Evolutionary conservation across 352 stramenopile genomes (phyloP), one percentile per base, ranked within the genome.

Genomic region (Phytophthora litchii): DNA sequence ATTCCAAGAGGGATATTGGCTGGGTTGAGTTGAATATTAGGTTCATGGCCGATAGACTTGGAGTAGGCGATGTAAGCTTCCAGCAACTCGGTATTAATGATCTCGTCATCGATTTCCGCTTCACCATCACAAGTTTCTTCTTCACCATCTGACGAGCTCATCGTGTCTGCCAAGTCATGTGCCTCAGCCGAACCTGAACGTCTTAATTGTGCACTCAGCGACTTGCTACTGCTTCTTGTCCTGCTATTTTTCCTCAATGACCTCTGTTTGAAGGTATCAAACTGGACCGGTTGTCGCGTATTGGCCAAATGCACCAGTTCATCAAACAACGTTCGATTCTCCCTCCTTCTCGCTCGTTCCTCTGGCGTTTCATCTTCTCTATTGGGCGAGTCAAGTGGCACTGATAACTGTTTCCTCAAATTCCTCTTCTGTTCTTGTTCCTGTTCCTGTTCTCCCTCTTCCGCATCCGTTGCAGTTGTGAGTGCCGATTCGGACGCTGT

Each of bases 31-130:
- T 94, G 82, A 64, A 99, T 89, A 41, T 84, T 78, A 1, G 80
- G 79, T 49, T 83, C 70, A 37, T 91, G 76, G 2, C 80, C 87
- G 64, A 98, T 92, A 31, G 95, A 89, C 52, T 87, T 93, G 51
- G 98, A 81, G 70, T 98, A 98, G 20, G 96, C 83, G 4, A 98
- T 72, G 65, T 97, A 97, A 20, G 95, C 95, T 67, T 99, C 94
- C 42, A 99, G 67, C 9, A 99, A 81, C 71, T 97, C 90, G 1
- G 75, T 89, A 67, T 98, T 98, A 21, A 91, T 86, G 68, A 86
- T 97, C 38, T 73, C 85, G 59, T 98, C 90, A 1, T 97, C 45
- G 27, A 86, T 70, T 27, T 97, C 60, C 7, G 61, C 19, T 13
- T 52, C 42, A 13, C 12, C 31, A 57, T 87, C 38, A 76, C 73